Base-by-base conservation (phyloP, 495 filamentous ascomycete species). In the Penicillium macrosclerotiorum region DNA sequence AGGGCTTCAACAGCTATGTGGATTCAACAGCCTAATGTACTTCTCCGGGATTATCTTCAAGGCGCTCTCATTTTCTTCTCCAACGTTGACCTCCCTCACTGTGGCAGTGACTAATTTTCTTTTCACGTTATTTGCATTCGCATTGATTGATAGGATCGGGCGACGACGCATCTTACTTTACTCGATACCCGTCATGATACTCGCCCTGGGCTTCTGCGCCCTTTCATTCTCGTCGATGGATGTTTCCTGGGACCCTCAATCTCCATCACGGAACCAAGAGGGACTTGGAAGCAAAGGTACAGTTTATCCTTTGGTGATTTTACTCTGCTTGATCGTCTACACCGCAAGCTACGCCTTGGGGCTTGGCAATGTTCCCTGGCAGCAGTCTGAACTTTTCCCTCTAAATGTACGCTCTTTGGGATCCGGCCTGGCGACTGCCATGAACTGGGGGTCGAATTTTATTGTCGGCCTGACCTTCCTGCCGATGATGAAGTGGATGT, bases 11-110 rank as follows among this genome's bases (percentile, higher is more conserved):
- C 91, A 96, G 55, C 75, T 94, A 12, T 93, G 85, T 51, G 91
- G 91, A 5, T 96, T 95, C 63, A 95, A 95, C 67, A 86, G 85
- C 35, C 75, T 96, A 9, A 96, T 96, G 91, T 96, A 96, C 62
- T 96, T 91, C 63, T 91, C 89, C 5, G 88, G 89, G 3, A 95
- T 90, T 4, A 89, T 96, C 23, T 96, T 96, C 62, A 74, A 82
- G 8, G 68, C 89, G 22, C 72, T 95, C 16, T 85, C 85, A 2
- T 95, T 96, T 63, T 74, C 75, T 23, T 83, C 81, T 13, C 91
- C 91, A 19, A 95, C 88, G 0, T 74, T 92, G 34, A 89, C 85
- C 2, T 87, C 89, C 2, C 77, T 95, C 30, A 81, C 82, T 4
- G 84, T 96, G 24, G 91, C 91, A 2, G 59, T 80, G 52, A 92